Evolutionary conservation across 2,329 filamentous ascomycete species (phyloP), one percentile per base, ranked within the genome.

Genomic region (Mycocentrospora acerina): DNA sequence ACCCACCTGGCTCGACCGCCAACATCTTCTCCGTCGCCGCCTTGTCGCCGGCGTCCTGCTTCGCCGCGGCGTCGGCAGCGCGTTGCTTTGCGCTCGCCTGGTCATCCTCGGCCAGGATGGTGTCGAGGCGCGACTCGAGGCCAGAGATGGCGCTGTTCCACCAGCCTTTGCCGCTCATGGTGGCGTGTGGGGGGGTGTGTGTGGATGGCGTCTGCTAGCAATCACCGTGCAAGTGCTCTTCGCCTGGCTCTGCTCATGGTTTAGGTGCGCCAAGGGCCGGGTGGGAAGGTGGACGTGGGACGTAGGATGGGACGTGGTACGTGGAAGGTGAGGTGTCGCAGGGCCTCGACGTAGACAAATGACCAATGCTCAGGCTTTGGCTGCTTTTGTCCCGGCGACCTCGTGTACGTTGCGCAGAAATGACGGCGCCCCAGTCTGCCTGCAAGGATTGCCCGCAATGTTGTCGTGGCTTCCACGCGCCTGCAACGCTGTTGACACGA

Each of bases 101-200:
- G 29, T 85, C 82, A 38, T 88, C 83, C 52, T 96, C 90, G 37
- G 89, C 83, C 44, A 98, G 78, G 42, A 98, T 95, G 33, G 81
- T 90, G 67, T 98, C 93, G 43, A 98, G 79, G 29, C 88, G 83
- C 43, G 90, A 94, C 71, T 98, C 93, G 41, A 98, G 86, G 44
- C 90, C 90, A 37, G 90, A 90, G 44, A 97, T 89, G 48, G 91
- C 90, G 68, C 91, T 88, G 51, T 90, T 57, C 51, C 51, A 59
- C 62, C 46, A 66, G 51, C 51, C 48, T 37, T 60, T 57, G 17
- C 54, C 53, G 40, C 60, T 66, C 56, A 64, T 63, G 18, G 35
- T 57, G 37, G 13, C 27, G 24, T 34, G 10, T 22, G 19, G 29
- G 14, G 27, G 13, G 7, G 25, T 25, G 32, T 34, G 29, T 25